Evolutionary conservation across 2,329 filamentous ascomycete species (phyloP), one percentile per base, ranked within the genome.

Genomic region (Xylariaceae sp.): DNA sequence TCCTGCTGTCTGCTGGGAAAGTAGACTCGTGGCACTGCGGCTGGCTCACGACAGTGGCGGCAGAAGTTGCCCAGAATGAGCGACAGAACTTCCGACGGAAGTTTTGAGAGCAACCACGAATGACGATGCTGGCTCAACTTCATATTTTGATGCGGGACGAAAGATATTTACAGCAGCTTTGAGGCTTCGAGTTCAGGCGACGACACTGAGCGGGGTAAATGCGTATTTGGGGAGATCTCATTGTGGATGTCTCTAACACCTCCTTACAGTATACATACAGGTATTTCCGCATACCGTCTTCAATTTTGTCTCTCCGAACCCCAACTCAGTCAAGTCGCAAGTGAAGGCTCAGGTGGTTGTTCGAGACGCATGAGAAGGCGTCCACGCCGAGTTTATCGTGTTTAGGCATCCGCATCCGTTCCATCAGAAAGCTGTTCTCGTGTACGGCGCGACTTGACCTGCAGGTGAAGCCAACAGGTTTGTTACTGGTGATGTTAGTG

Each of bases 1-100:
- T 47, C n/a, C 47, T 55, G 56, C 31, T 44, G 49, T 10, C 46
- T 18, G n/a, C 44, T 47, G 17, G 39, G 36, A 12, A 47, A 47
- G 17, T 43, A 44, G 11, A 42, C 17, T 19, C 53, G 46, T 31
- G 42, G 42, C 31, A 45, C 42, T 34, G 14, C 42, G 22, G 12
- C 42, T 18, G 42, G 42, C 31, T 45, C 42, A 43, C 43, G 42
- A 28, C 55, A 57, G 46, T 57, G 52, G 34, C 54, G 42, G 44
- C 55, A 54, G 44, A 57, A 55, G 11, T 57, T 51, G 42, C 49
- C 16, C n/a, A 57, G 33, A 31, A 57, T 55, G 16, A 57, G 45
- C 22, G 38, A 36, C 18, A 57, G 47, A 7, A 48, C 42, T 44
- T 57, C 55, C 22, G 38, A 34, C 22, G 51, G 43, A 17, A 57